These are phyloP conservation scores for Tricharina praecox DNA, from an alignment of 495 filamentous ascomycete genomes.

Conservation along the genomic window DNA sequence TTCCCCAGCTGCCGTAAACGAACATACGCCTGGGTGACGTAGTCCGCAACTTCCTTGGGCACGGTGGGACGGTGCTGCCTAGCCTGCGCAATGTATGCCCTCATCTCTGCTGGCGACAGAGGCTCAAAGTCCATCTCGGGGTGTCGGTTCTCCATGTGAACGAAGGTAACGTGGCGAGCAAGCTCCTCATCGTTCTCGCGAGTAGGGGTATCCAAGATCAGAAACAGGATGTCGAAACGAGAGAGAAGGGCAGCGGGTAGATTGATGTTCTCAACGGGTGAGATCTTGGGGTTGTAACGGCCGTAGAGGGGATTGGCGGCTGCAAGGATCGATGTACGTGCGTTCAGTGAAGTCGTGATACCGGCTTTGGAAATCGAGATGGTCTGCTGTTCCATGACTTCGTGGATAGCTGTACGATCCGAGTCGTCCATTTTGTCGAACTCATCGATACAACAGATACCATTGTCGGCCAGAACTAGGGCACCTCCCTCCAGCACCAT, in stretches of 20 bases:
- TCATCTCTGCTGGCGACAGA: constrained; percentile 78
- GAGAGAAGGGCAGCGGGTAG: constrained; percentile 87
- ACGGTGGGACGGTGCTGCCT: constrained; percentile 75
- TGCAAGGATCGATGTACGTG: constrained; percentile 90
- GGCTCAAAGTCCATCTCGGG: constrained; percentile 44
- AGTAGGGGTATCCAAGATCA: constrained; percentile 83
- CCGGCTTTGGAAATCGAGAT: constrained; percentile 98
- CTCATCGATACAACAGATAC: constrained; percentile 98
- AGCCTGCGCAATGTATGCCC: constrained; percentile 86
- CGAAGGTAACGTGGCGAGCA: constrained; percentile 88
- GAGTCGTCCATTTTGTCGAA: constrained; percentile 99
- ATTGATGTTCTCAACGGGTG: constrained; percentile 97
- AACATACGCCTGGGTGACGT: constrained; percentile 92
- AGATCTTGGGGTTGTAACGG: constrained; percentile 91
- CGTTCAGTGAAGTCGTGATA: constrained; percentile 90
- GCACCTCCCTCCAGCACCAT: constrained; percentile 97
- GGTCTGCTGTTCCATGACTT: constrained; percentile 99
- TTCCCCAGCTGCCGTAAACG: constrained; percentile 76
- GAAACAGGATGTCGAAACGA: constrained; percentile 90
- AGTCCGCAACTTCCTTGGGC: constrained; percentile 69
- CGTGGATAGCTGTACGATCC: constrained; percentile 93
- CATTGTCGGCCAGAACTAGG: constrained; percentile 88
- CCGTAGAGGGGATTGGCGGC: constrained; percentile 96
- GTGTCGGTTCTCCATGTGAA: constrained; percentile 93
- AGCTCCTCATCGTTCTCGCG: constrained; percentile 80